A percentile compares a stretch with the other conserved stretches of the same genome.
phyloP scores from a whole-genome alignment of 345 rosid genomes.

The Dovyalis caffra region DNA sequence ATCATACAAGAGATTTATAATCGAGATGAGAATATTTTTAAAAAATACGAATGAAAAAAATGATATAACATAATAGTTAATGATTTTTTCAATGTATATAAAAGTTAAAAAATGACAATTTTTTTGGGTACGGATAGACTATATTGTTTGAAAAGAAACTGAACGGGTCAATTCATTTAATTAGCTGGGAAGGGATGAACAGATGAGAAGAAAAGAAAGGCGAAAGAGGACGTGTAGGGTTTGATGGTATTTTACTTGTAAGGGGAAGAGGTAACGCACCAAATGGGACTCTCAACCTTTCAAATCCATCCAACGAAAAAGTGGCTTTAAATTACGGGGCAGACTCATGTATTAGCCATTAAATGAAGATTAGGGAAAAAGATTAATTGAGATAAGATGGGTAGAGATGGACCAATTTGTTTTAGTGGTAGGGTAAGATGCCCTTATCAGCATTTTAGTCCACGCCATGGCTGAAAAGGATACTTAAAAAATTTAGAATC shows the following conservation, averaged over 20 bases:
- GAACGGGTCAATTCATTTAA: background rate
- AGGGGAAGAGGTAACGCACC: background rate
- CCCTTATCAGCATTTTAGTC: conserved; percentile 24
- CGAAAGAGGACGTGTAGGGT: background rate
- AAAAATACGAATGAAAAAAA: too few relatives aligned
- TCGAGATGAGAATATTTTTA: too few relatives aligned
- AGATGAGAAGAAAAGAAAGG: conserved; percentile 9
- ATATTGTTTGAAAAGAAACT: background rate
- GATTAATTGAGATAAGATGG: conserved; percentile 35
- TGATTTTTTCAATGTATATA: too few relatives aligned
- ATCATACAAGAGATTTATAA: too few relatives aligned
- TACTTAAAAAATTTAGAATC: background rate
- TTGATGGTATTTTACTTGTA: background rate
- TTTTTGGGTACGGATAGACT: too few relatives aligned
- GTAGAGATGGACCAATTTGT: conserved; percentile 11
- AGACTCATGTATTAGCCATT: conserved; percentile 40
- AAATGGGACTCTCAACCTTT: conserved; percentile 22
- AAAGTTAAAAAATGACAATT: too few relatives aligned
- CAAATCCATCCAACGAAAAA: conserved; percentile 15
- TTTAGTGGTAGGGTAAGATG: conserved; percentile 38
- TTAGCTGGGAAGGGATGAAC: background rate
- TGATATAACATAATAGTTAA: too few relatives aligned
- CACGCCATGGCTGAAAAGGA: background rate
- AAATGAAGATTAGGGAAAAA: conserved; percentile 49
- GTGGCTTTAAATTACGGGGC: conserved; percentile 48